Percentiles rank a stretch among this genome's conserved stretches.
Evolutionary conservation across 2,329 filamentous ascomycete species (phyloP).

Genomic region (Epicoccum sorghinum): DNA sequence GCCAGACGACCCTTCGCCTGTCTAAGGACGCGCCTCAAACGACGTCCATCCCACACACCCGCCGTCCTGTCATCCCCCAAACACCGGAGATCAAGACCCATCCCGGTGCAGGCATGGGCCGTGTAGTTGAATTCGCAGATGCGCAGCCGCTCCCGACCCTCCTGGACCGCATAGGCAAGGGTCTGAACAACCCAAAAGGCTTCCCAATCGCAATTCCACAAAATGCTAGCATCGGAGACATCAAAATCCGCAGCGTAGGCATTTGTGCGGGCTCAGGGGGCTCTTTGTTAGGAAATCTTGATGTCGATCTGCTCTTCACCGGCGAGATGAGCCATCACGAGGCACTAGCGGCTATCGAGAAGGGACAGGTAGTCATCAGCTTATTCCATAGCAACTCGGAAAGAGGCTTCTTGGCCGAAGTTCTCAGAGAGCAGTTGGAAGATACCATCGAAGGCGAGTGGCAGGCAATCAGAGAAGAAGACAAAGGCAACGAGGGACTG

Average conservation of each 20-base stretch:
- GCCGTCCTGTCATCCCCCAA: slow-evolving; percentile 60
- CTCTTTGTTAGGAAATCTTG: slow-evolving; percentile 70
- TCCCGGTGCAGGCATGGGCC: slow-evolving; percentile 64
- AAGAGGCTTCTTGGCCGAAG: slow-evolving; percentile 75
- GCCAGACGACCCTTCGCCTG: slow-evolving; percentile 48
- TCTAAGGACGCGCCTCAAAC: slow-evolving; percentile 32
- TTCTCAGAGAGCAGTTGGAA: slow-evolving; percentile 71
- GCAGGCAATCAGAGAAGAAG: slow-evolving; percentile 54
- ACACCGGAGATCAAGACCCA: slow-evolving; percentile 46
- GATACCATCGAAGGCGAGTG: slow-evolving; percentile 63
- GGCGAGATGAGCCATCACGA: slow-evolving; percentile 95
- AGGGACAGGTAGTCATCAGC: slow-evolving; percentile 79
- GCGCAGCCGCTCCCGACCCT: slow-evolving; percentile 62
- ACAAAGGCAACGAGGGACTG: slow-evolving; percentile 50
- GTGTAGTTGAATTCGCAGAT: slow-evolving; percentile 61
- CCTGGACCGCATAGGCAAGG: slow-evolving; percentile 65
- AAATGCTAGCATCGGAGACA: slow-evolving; percentile 58
- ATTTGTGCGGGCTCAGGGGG: slow-evolving; percentile 91
- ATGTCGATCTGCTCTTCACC: slow-evolving; percentile 83
- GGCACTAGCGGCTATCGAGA: slow-evolving; percentile 83
- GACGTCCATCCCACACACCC: slow-evolving; percentile 51
- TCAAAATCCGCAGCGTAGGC: slow-evolving; percentile 71
- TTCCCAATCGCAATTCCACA: slow-evolving; percentile 70
- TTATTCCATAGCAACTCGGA: slow-evolving; percentile 96
- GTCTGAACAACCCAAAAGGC: slow-evolving; percentile 70